These are phyloP conservation scores for Harringtonia aguacate DNA, from an alignment of 2,329 filamentous ascomycete species.

Conservation along the genomic window DNA sequence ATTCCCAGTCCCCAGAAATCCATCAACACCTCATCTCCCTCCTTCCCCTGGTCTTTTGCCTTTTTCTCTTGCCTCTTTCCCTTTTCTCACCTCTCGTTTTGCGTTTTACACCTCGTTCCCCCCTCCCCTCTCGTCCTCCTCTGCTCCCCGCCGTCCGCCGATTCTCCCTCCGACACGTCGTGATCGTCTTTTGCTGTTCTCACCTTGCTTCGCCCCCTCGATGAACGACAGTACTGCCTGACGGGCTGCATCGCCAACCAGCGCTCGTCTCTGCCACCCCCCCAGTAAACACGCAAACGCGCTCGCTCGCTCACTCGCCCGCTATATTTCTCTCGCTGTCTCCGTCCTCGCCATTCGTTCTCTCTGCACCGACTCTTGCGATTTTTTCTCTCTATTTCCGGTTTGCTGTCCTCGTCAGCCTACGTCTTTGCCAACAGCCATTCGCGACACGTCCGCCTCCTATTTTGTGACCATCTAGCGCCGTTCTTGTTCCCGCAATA, in stretches of 20 bases:
- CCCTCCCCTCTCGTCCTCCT: not conserved
- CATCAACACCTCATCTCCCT: conserved; percentile 2
- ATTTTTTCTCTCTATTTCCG: too few species aligned
- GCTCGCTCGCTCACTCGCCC: too few species aligned
- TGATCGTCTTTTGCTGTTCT: not conserved
- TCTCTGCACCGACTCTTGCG: too few species aligned
- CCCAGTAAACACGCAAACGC: not conserved
- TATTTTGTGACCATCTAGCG: not conserved
- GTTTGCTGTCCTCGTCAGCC: too few species aligned
- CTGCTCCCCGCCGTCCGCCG: not conserved
- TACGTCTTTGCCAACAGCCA: too few species aligned
- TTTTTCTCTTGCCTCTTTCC: conserved; percentile 1
- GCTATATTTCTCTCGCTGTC: not conserved
- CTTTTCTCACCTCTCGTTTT: not conserved
- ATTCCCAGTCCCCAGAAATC: not conserved
- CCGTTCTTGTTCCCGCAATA: not conserved
- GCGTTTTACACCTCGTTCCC: not conserved
- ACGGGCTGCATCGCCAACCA: not conserved
- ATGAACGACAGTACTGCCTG: not conserved
- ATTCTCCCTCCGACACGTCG: not conserved
- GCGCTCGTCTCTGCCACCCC: too few species aligned
- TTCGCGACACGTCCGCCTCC: not conserved
- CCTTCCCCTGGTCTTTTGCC: conserved; percentile 1
- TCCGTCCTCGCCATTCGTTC: too few species aligned
- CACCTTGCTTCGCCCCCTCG: not conserved